phyloP scores from a whole-genome alignment of 169 alveolate species.

The Cryptosporidium viatorum region DNA sequence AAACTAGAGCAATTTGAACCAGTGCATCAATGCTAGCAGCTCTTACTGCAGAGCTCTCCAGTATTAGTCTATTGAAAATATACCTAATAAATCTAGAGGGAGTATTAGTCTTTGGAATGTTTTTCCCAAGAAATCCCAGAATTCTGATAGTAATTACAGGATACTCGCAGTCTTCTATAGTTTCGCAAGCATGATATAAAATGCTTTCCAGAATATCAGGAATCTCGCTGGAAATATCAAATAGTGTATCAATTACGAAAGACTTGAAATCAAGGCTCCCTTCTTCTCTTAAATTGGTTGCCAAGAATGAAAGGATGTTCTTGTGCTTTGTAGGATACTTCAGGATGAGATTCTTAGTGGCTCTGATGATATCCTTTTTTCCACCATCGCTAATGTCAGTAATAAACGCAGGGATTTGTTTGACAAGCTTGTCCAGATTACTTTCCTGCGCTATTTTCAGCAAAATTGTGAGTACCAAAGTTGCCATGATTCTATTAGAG shows the following conservation, averaged over 20 bases:
- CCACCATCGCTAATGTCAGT: slow-evolving; percentile 88
- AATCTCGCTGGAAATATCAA: slow-evolving; percentile 86
- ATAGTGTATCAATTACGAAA: slow-evolving; percentile 92
- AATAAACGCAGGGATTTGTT: slow-evolving; percentile 87
- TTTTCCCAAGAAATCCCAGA: slow-evolving; percentile 90
- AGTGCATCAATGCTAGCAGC: slow-evolving; percentile 97
- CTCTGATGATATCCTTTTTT: slow-evolving; percentile 91
- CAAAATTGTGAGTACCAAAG: slow-evolving; percentile 94
- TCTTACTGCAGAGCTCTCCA: slow-evolving; percentile 95
- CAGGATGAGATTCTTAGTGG: slow-evolving; percentile 91
- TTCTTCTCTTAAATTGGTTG: slow-evolving; percentile 92
- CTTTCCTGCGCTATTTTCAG: slow-evolving; percentile 95
- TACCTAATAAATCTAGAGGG: slow-evolving; percentile 94
- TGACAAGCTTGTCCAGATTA: slow-evolving; percentile 92
- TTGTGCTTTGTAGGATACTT: slow-evolving; percentile 92
- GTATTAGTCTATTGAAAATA: slow-evolving; percentile 95
- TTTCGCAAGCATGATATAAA: slow-evolving; percentile 93
- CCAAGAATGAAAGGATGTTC: slow-evolving; percentile 89
- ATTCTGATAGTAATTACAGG: slow-evolving; percentile 88
- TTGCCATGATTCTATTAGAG: slow-evolving; percentile 91
- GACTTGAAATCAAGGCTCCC: slow-evolving; percentile 89
- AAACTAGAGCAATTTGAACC: slow-evolving; percentile 86
- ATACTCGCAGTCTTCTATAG: slow-evolving; percentile 97
- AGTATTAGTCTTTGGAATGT: slow-evolving; percentile 89
- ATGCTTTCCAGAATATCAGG: slow-evolving; percentile 88